Percentiles rank a stretch among this genome's conserved stretches.
Evolutionary conservation across 176 grass and related monocot genomes (phyloP).

Genomic region (Cenchrus purpureus): DNA sequence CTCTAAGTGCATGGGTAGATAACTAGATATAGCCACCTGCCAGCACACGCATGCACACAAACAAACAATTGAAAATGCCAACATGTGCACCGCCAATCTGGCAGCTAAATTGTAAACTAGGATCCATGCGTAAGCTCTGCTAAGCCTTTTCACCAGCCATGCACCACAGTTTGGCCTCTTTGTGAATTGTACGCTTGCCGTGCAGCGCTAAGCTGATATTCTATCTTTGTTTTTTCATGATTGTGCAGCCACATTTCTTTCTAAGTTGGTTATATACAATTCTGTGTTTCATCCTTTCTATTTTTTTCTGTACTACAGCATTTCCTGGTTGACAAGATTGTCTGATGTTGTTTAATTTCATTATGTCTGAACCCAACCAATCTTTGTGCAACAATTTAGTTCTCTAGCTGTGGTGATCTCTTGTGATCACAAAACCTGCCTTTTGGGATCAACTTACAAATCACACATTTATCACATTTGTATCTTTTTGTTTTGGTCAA

Average conservation of each 20-base stretch:
- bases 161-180: not conserved
- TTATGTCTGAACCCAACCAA: slow-evolving; percentile 3
- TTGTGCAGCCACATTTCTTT: slow-evolving; percentile 21
- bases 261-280: slow-evolving; percentile 17
- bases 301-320: not conserved
- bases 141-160: not conserved
- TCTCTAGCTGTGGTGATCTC: slow-evolving; percentile 1
- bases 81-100: not conserved
- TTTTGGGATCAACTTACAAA: slow-evolving; percentile 26
- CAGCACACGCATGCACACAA: not conserved
- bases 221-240: slow-evolving; percentile 20
- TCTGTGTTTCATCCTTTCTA: slow-evolving; percentile 28
- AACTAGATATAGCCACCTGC: not conserved
- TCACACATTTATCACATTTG: slow-evolving; percentile 18
- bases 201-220: slow-evolving; percentile 2
- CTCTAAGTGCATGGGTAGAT: not conserved
- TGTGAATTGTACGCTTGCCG: not conserved
- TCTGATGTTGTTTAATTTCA: slow-evolving; percentile 7
- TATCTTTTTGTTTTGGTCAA: slow-evolving; percentile 37
- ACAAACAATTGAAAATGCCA: not conserved
- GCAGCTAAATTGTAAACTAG: not conserved
- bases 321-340: slow-evolving; percentile 32
- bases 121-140: not conserved
- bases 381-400: slow-evolving; percentile 35
- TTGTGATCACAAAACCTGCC: slow-evolving; percentile 12